These are phyloP conservation scores for Ceratocystis lukuohia DNA, from an alignment of 2,329 filamentous ascomycete species.

Conservation along the genomic window DNA sequence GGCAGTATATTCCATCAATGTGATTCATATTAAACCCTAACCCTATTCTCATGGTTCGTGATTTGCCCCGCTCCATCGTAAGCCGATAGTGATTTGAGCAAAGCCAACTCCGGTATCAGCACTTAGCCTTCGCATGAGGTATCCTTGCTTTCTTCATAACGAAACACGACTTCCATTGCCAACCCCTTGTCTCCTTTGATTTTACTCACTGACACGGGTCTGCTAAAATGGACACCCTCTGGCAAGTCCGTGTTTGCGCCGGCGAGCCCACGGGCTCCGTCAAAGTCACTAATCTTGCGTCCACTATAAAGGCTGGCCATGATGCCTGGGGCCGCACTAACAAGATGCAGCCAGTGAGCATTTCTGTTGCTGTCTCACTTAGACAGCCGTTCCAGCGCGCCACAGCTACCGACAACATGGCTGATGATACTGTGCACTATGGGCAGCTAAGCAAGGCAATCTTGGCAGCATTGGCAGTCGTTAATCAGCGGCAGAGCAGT, in stretches of 20 bases:
- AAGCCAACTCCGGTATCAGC: too few species aligned
- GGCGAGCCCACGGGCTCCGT: slow-evolving; percentile 41
- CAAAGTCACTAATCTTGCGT: slow-evolving; percentile 47
- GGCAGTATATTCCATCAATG: neutral
- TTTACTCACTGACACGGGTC: too few species aligned
- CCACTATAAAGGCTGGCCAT: slow-evolving; percentile 40
- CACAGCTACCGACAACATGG: slow-evolving; percentile 45
- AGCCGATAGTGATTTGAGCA: too few species aligned
- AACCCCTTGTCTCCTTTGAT: too few species aligned
- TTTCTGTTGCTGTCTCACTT: slow-evolving; percentile 49
- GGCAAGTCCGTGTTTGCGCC: slow-evolving; percentile 29
- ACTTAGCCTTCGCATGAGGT: too few species aligned
- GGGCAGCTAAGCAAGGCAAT: slow-evolving; percentile 56
- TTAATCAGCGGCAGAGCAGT: slow-evolving; percentile 18
- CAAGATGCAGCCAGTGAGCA: slow-evolving; percentile 46
- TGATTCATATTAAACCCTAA: neutral
- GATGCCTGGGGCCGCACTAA: slow-evolving; percentile 54
- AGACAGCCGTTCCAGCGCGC: slow-evolving; percentile 42
- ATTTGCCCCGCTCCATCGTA: neutral
- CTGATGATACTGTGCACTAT: slow-evolving; percentile 62
- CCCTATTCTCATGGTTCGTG: neutral
- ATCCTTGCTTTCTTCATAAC: too few species aligned
- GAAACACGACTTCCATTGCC: neutral
- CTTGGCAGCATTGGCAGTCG: slow-evolving; percentile 33
- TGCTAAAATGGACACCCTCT: slow-evolving; percentile 21